Conservation (phyloP, 176 grass and related monocot genomes). For the Eragrostis nindensis region DNA sequence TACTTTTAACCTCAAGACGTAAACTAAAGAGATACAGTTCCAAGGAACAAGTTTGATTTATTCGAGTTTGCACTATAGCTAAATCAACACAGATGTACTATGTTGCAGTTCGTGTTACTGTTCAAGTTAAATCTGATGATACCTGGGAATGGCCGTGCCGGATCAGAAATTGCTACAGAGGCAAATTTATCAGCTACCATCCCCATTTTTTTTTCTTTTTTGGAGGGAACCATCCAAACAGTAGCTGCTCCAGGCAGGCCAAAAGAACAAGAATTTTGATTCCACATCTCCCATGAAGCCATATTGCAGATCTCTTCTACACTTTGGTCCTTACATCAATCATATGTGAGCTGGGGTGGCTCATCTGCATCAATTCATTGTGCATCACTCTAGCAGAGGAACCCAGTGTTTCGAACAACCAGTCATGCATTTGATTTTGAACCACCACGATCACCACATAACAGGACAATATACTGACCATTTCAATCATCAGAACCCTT, state of each 20-base stretch:
- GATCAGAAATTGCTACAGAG: slow-evolving; percentile 4
- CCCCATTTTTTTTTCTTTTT: too few relatives aligned
- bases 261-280: slow-evolving; percentile 1
- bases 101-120: background rate
- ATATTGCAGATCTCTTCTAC: background rate
- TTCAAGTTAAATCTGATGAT: background rate
- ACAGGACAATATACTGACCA: slow-evolving; percentile 12
- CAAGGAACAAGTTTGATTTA: too few relatives aligned
- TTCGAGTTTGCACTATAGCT: background rate
- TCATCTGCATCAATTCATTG: background rate
- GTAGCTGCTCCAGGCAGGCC: background rate
- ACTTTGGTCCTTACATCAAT: background rate
- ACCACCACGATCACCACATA: background rate
- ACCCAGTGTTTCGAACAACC: background rate
- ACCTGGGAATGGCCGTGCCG: slow-evolving; percentile 14
- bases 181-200: background rate
- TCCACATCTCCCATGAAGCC: background rate
- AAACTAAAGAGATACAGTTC: background rate
- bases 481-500: slow-evolving; percentile 38
- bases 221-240: background rate
- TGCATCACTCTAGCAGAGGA: background rate
- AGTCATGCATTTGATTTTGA: background rate
- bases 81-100: background rate
- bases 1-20: background rate
- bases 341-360: background rate